These are phyloP conservation scores for Yarrowia galli DNA, from an alignment of 1,139 yeast genomes.

Conservation along the genomic window DNA sequence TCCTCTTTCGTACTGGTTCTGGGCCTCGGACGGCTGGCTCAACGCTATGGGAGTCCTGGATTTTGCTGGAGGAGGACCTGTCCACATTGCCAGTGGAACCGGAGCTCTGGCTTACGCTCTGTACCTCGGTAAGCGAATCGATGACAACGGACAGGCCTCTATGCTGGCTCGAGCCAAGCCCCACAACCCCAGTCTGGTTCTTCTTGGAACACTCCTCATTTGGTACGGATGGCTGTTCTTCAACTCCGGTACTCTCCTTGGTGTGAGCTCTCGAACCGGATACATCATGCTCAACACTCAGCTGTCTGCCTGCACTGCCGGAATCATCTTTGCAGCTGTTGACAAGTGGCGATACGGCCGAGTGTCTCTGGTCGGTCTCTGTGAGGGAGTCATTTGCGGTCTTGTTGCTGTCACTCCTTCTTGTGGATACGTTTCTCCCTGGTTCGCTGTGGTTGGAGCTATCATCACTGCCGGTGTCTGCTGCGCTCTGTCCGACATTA, in stretches of 20 bases:
- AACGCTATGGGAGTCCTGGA: constrained; percentile 82
- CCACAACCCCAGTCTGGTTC: constrained; percentile 90
- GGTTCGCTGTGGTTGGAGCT: constrained; percentile 86
- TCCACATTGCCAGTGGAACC: constrained; percentile 91
- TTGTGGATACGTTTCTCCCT: constrained; percentile 93
- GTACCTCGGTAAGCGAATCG: constrained; percentile 88
- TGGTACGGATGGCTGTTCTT: constrained; percentile 84
- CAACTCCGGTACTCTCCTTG: constrained; percentile 73
- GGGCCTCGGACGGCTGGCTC: constrained; percentile 94
- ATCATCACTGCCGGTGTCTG: constrained; percentile 77
- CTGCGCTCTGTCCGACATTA: constrained; percentile 84
- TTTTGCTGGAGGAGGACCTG: constrained; percentile 99
- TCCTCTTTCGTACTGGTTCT: constrained; percentile 96
- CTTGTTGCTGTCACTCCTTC: constrained; percentile 97
- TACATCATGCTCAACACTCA: constrained; percentile 93
- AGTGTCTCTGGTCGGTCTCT: constrained; percentile 82
- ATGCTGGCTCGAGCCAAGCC: constrained; percentile 60
- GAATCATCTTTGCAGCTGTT: constrained; percentile 86
- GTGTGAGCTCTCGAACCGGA: constrained; percentile 82
- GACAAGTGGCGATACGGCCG: constrained; percentile 72
- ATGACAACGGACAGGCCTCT: constrained; percentile 47
- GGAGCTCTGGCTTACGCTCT: constrained; percentile 94
- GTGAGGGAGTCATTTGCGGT: constrained; percentile 94
- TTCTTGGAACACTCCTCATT: constrained; percentile 98
- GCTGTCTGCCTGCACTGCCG: constrained; percentile 88